Conservation (phyloP, 768 basidiomycete genomes). For the Trametes cubensis region DNA sequence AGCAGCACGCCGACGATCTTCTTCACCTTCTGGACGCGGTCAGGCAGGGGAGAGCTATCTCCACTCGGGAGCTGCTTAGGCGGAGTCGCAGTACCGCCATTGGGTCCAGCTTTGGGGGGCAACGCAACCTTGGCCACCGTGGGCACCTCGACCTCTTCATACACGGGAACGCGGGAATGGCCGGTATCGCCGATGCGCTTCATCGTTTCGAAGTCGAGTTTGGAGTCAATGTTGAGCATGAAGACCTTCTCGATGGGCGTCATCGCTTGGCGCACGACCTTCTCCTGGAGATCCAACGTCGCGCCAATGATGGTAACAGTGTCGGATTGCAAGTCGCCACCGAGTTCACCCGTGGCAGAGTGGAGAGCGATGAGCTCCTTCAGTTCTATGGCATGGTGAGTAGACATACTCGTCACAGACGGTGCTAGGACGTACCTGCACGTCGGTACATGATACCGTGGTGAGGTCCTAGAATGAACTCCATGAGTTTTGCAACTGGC, state of each 20-base stretch:
- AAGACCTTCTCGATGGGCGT: slow-evolving; percentile 74
- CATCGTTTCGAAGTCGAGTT: slow-evolving; percentile 74
- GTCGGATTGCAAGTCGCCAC: slow-evolving; percentile 80
- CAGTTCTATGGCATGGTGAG: slow-evolving; percentile 43
- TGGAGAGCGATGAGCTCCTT: slow-evolving; percentile 90
- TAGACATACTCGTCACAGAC: neutral
- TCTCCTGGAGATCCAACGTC: slow-evolving; percentile 78
- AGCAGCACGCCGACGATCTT: slow-evolving; percentile 82
- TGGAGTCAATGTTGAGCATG: slow-evolving; percentile 81
- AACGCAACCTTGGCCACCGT: slow-evolving; percentile 20
- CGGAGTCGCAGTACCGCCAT: slow-evolving; percentile 16
- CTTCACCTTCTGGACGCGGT: slow-evolving; percentile 50
- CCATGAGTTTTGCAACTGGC: slow-evolving; percentile 81
- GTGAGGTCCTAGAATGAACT: slow-evolving; percentile 72
- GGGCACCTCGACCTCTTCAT: slow-evolving; percentile 72
- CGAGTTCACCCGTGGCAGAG: slow-evolving; percentile 63
- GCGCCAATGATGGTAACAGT: slow-evolving; percentile 87
- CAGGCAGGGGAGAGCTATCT: slow-evolving; percentile 23
- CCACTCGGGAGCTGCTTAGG: slow-evolving; percentile 21
- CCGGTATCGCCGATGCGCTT: slow-evolving; percentile 77
- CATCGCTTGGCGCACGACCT: slow-evolving; percentile 76
- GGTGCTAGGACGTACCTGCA: slow-evolving; percentile 36
- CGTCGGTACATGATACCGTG: slow-evolving; percentile 88
- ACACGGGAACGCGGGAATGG: slow-evolving; percentile 83
- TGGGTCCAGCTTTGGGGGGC: neutral